Evolutionary conservation across 345 rosid species (phyloP).

Genomic region (Lepidium sativum): DNA sequence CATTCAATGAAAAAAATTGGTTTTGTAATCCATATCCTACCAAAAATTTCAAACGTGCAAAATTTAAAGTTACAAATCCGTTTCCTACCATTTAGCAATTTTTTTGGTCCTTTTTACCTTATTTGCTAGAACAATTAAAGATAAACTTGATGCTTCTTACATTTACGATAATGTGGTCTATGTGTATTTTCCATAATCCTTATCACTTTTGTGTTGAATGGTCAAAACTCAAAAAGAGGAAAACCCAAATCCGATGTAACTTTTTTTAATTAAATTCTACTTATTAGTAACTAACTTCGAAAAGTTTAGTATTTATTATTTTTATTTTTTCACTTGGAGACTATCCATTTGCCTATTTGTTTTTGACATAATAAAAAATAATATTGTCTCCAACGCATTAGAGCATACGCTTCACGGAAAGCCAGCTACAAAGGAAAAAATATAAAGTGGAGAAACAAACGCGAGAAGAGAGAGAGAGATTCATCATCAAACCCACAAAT

Average conservation of each 20-base stretch:
- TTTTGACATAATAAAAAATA: background rate
- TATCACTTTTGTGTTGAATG: conserved; percentile 12
- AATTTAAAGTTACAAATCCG: no score
- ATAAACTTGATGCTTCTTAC: background rate
- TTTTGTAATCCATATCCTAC: no score
- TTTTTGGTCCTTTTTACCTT: no score
- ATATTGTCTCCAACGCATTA: conserved; percentile 19
- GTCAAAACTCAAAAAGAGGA: conserved; percentile 18
- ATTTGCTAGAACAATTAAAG: background rate
- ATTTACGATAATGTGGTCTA: background rate
- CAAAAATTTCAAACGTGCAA: no score
- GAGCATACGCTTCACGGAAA: conserved; percentile 12
- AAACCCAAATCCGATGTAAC: conserved; percentile 11
- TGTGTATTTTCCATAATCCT: conserved; percentile 11
- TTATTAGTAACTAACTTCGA: conserved; percentile 12
- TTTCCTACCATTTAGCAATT: no score
- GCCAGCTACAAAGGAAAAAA: background rate
- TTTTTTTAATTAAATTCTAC: background rate
- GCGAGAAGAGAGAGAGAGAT: background rate
- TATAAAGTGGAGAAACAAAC: background rate
- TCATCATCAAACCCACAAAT: conserved; percentile 15
- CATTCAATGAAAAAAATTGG: no score
- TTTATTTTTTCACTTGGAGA: background rate
- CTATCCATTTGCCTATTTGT: background rate
- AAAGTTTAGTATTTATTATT: background rate